A percentile compares a stretch with the other conserved stretches of the same genome.
Conservation (phyloP, 2,329 filamentous ascomycete species). For the Exophiala calicioides region DNA sequence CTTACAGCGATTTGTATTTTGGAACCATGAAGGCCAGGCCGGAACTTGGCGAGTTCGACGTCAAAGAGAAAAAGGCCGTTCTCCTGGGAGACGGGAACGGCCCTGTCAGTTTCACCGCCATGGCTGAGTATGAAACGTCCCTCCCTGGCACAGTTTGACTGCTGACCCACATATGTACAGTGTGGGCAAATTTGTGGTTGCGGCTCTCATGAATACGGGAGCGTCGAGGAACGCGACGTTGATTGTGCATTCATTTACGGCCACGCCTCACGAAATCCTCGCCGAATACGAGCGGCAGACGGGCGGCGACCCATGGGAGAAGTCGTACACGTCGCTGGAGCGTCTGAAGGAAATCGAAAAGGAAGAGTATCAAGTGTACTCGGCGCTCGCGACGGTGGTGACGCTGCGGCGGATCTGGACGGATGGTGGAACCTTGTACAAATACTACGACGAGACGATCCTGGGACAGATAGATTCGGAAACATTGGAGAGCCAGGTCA, state of each 20-base stretch:
- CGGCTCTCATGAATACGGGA: constrained; percentile 60
- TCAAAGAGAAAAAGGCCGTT: constrained; percentile 57
- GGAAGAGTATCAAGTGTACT: constrained; percentile 57
- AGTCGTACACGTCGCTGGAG: constrained; percentile 55
- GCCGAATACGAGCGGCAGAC: constrained; percentile 70
- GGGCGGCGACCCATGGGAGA: constrained; percentile 56
- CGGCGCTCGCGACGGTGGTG: constrained; percentile 54
- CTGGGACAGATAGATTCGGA: constrained; percentile 59
- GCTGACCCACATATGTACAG: no score
- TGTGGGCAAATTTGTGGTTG: constrained; percentile 67
- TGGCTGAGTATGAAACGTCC: constrained; percentile 60
- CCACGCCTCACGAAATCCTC: constrained; percentile 63
- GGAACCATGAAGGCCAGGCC: constrained; percentile 41
- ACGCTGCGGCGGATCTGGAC: constrained; percentile 72
- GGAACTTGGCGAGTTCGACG: constrained; percentile 60
- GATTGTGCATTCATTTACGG: constrained; percentile 71
- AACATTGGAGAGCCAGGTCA: constrained; percentile 47
- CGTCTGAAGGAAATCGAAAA: constrained; percentile 59
- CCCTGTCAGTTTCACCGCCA: constrained; percentile 67
- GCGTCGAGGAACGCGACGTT: constrained; percentile 58
- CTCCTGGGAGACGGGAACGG: constrained; percentile 64
- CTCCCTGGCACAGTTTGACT: no score
- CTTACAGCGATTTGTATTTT: constrained; percentile 67
- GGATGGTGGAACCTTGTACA: constrained; percentile 70
- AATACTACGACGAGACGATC: constrained; percentile 64